Conservation (phyloP, 2,329 filamentous ascomycete genomes). For the Coleophoma eucalyptorum region DNA sequence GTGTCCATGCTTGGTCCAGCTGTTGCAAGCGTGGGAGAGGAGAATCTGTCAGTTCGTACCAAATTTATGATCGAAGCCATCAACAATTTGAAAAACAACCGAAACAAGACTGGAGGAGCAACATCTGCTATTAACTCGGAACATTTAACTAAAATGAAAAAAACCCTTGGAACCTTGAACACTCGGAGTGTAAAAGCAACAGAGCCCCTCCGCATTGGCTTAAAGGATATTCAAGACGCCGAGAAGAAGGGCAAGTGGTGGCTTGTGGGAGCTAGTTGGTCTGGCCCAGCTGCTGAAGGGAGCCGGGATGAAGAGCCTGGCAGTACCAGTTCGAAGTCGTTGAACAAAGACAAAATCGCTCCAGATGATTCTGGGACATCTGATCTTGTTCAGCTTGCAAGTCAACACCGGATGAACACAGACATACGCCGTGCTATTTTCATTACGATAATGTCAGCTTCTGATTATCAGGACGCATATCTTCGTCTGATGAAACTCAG, state of each 20-base stretch:
- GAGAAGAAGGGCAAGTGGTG: slow-evolving; percentile 96
- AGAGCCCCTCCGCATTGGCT: slow-evolving; percentile 77
- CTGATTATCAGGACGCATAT: slow-evolving; percentile 80
- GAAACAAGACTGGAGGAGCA: slow-evolving; percentile 69
- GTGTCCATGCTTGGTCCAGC: slow-evolving; percentile 73
- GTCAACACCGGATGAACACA: slow-evolving; percentile 31
- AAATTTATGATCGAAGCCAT: slow-evolving; percentile 98
- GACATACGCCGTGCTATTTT: slow-evolving; percentile 67
- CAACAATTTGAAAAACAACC: slow-evolving; percentile 91
- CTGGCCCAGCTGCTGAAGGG: slow-evolving; percentile 32
- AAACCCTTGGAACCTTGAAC: slow-evolving; percentile 77
- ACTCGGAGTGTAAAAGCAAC: slow-evolving; percentile 63
- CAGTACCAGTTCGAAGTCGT: slow-evolving; percentile 5
- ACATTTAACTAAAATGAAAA: slow-evolving; percentile 85
- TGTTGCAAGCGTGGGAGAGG: slow-evolving; percentile 62
- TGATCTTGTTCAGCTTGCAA: slow-evolving; percentile 29
- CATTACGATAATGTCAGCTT: slow-evolving; percentile 80
- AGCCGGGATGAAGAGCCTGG: slow-evolving; percentile 21
- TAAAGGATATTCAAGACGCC: slow-evolving; percentile 77
- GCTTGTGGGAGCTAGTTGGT: slow-evolving; percentile 94
- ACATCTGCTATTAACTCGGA: slow-evolving; percentile 73
- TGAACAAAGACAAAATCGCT: slow-evolving; percentile 25
- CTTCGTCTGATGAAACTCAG: slow-evolving; percentile 75
- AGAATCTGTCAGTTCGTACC: slow-evolving; percentile 77
- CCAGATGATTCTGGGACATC: slow-evolving; percentile 19